Conservation (phyloP, 2,329 filamentous ascomycete species). For the Curvularia sp. region DNA sequence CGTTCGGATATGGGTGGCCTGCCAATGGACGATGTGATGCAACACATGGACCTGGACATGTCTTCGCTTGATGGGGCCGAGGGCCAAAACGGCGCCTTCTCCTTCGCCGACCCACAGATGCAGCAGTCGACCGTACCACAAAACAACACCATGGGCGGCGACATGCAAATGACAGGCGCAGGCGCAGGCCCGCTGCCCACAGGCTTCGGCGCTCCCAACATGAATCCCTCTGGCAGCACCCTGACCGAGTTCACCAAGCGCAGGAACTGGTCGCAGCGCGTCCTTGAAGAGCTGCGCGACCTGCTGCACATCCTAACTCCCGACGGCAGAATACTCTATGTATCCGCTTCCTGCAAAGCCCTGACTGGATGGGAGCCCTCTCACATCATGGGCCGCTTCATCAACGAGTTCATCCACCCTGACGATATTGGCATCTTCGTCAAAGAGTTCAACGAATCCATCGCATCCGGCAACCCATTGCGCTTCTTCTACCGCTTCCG, state of each 20-base stretch:
- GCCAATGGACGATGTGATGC: conserved; percentile 56
- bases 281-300: conserved; percentile 89
- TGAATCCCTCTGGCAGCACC: conserved; percentile 59
- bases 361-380: conserved; percentile 78
- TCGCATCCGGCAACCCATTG: conserved; percentile 78
- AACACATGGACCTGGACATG: conserved; percentile 54
- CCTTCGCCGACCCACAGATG: conserved; percentile 38
- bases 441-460: conserved; percentile 87
- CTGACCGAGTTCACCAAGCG: conserved; percentile 71
- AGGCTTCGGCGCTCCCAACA: conserved; percentile 58
- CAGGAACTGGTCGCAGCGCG: conserved; percentile 83
- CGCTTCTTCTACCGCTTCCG: conserved; percentile 87
- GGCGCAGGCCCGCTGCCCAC: conserved; percentile 65
- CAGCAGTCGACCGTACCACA: conserved; percentile 36
- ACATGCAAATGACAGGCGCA: conserved; percentile 53
- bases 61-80: conserved; percentile 45
- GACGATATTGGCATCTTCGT: conserved; percentile 86
- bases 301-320: conserved; percentile 86
- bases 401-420: conserved; percentile 83
- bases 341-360: conserved; percentile 77
- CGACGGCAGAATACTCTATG: conserved; percentile 82
- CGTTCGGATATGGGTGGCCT: conserved; percentile 39
- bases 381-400: conserved; percentile 75
- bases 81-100: conserved; percentile 28
- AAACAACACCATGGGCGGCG: conserved; percentile 32